Conservation (phyloP, 108 stramenopile genomes). For the Cylindrotheca fusiformis region DNA sequence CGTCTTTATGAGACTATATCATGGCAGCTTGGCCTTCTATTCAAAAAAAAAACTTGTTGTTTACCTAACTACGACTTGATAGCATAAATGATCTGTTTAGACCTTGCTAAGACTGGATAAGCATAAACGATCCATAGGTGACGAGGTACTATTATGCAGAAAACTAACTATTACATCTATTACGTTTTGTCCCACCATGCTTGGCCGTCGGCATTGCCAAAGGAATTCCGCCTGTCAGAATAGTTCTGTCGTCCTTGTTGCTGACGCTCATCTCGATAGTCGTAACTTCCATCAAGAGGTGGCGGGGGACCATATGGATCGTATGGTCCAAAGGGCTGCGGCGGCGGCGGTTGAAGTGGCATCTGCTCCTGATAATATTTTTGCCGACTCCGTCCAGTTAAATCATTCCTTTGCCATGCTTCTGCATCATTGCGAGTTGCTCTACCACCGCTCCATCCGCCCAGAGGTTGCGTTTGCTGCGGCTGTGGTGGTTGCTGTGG, state of each 20-base stretch:
- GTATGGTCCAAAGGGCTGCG: not conserved
- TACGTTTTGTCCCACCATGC: not conserved
- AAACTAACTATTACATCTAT: no score
- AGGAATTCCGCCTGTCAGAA: not conserved
- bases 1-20: no score
- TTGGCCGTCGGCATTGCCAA: not conserved
- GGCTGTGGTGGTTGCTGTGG: no score
- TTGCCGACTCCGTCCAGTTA: not conserved
- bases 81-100: no score
- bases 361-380: not conserved
- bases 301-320: not conserved
- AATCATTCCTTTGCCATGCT: not conserved
- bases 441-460: not conserved
- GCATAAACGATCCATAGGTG: no score
- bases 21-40: no score
- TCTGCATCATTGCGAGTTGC: not conserved
- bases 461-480: not conserved
- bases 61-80: no score
- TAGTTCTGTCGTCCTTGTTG: not conserved
- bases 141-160: no score
- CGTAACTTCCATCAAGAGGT: not conserved
- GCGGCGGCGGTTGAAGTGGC: not conserved
- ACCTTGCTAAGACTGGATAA: no score
- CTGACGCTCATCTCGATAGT: not conserved
- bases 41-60: no score